Evolutionary conservation across 148 eudicot genomes (phyloP).

Genomic region (Rhododendron griersonianum): DNA sequence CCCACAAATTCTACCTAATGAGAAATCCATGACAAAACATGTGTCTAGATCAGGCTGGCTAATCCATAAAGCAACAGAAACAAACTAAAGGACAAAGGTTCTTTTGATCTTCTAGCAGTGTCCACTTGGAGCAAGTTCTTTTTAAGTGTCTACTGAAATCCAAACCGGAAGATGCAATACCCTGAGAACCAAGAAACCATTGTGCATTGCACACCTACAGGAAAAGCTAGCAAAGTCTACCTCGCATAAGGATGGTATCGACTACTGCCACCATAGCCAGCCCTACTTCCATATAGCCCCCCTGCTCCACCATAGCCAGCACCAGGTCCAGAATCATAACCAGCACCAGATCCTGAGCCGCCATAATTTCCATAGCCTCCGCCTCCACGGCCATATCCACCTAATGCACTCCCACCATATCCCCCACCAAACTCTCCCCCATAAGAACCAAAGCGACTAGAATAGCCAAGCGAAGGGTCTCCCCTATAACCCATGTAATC

Average conservation of each 20-base stretch:
- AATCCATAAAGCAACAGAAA: neutral
- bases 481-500: slow-evolving; percentile 30
- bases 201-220: neutral
- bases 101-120: slow-evolving; percentile 13
- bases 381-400: slow-evolving; percentile 25
- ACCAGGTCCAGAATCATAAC: slow-evolving; percentile 24
- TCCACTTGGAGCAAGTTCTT: slow-evolving; percentile 10
- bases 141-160: slow-evolving; percentile 1
- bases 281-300: slow-evolving; percentile 28
- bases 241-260: slow-evolving; percentile 34
- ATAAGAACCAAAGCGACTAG: slow-evolving; percentile 35
- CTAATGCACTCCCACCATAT: slow-evolving; percentile 26
- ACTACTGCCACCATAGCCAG: slow-evolving; percentile 31
- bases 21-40: neutral
- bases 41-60: slow-evolving; percentile 5
- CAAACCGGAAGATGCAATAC: slow-evolving; percentile 11
- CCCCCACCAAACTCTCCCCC: slow-evolving; percentile 27
- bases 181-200: neutral
- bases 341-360: slow-evolving; percentile 20
- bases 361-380: slow-evolving; percentile 32
- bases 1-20: slow-evolving; percentile 9
- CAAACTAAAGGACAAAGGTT: neutral
- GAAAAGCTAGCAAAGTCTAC: slow-evolving; percentile 17
- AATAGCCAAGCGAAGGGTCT: slow-evolving; percentile 27
- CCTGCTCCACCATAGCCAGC: slow-evolving; percentile 30